Evolutionary conservation across 345 rosid genomes (phyloP).

Genomic region (Camelina sativa): DNA sequence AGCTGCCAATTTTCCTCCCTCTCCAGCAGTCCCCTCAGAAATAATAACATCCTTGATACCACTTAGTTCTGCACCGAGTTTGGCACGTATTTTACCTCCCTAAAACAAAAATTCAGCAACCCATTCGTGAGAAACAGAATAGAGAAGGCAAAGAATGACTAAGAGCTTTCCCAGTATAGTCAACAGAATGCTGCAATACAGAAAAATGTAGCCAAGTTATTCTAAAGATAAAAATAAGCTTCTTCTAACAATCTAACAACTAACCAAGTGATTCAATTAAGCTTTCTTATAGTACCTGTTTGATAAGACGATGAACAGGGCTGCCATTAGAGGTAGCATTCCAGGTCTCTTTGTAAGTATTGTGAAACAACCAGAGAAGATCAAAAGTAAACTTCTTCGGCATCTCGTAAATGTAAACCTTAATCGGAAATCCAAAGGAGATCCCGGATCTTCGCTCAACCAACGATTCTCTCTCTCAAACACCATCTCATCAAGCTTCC

Average conservation of each 20-base stretch:
- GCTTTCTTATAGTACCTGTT: slow-evolving; percentile 56
- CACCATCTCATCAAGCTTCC: slow-evolving; percentile 53
- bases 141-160: not conserved
- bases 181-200: slow-evolving; percentile 77
- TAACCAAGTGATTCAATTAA: slow-evolving; percentile 13
- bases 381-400: slow-evolving; percentile 85
- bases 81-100: slow-evolving; percentile 97
- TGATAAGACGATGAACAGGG: slow-evolving; percentile 94
- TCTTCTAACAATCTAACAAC: not conserved
- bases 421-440: slow-evolving; percentile 59
- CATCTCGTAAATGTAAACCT: slow-evolving; percentile 92
- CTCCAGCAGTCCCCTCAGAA: slow-evolving; percentile 89
- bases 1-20: slow-evolving; percentile 80
- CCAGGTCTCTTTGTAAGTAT: slow-evolving; percentile 68
- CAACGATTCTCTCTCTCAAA: slow-evolving; percentile 53
- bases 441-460: slow-evolving; percentile 38
- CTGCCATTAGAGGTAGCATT: slow-evolving; percentile 97
- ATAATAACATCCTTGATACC: slow-evolving; percentile 60
- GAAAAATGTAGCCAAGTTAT: not conserved
- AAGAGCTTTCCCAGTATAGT: slow-evolving; percentile 45
- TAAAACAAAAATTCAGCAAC: slow-evolving; percentile 39
- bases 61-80: slow-evolving; percentile 71
- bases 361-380: slow-evolving; percentile 72
- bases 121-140: slow-evolving; percentile 16
- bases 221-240: not conserved